These are phyloP conservation scores for Pichia sp. DNA, from an alignment of 1,139 yeast genomes.

Conservation along the genomic window DNA sequence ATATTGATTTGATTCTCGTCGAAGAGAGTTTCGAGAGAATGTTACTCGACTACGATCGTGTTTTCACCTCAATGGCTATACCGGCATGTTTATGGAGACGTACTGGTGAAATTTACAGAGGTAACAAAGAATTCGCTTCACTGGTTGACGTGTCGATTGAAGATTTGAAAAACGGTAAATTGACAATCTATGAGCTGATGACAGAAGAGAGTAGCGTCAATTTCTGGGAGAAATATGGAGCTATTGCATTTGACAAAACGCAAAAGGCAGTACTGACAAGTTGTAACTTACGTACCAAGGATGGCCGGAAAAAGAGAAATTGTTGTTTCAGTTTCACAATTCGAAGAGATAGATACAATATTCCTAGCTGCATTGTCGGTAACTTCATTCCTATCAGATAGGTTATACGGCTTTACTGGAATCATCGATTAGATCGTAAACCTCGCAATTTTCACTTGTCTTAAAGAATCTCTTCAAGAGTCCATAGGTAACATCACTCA, in stretches of 20 bases:
- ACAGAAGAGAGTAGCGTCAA: conserved; percentile 97
- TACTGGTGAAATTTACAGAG: conserved; percentile 93
- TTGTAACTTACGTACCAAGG: conserved; percentile 78
- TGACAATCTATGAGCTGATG: conserved; percentile 92
- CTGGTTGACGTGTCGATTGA: conserved; percentile 90
- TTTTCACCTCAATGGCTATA: conserved; percentile 94
- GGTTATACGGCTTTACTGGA: background rate
- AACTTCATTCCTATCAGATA: conserved; percentile 76
- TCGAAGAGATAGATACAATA: conserved; percentile 85
- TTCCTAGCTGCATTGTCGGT: conserved; percentile 95
- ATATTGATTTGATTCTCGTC: conserved; percentile 84
- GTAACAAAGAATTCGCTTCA: conserved; percentile 94
- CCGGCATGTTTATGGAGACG: conserved; percentile 98
- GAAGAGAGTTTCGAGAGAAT: conserved; percentile 94
- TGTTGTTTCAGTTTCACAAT: conserved; percentile 96
- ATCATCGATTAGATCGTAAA: conserved; percentile 12
- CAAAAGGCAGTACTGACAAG: conserved; percentile 94
- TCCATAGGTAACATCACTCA: conserved; percentile 25
- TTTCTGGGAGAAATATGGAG: conserved; percentile 97
- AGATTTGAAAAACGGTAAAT: conserved; percentile 84
- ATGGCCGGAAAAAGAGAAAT: conserved; percentile 72
- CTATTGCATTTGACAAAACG: conserved; percentile 92
- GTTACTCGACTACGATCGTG: conserved; percentile 90
- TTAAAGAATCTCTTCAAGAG: conserved; percentile 22
- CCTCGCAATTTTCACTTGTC: conserved; percentile 11